A percentile compares a stretch with the other conserved stretches of the same genome.
phyloP scores from a whole-genome alignment of 768 basidiomycete species.

The Hericium erinaceus region DNA sequence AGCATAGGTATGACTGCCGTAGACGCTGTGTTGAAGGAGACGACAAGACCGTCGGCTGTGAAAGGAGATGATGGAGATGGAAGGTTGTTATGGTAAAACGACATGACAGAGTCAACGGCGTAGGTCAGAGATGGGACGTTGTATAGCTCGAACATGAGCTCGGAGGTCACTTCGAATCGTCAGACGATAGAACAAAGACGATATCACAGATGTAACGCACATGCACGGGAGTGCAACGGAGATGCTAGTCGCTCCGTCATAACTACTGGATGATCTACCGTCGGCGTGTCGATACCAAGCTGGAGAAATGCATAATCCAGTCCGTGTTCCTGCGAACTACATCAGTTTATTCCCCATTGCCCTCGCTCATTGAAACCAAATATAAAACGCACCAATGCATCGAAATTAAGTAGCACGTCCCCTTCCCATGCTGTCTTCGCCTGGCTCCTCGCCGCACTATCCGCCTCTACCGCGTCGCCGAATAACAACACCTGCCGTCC shows the following conservation, averaged over 20 bases:
- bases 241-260: slow-evolving; percentile 92
- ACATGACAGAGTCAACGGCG: slow-evolving; percentile 86
- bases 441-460: slow-evolving; percentile 74
- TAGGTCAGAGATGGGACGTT: slow-evolving; percentile 78
- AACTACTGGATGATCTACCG: slow-evolving; percentile 78
- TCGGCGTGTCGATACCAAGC: slow-evolving; percentile 69
- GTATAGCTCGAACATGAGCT: slow-evolving; percentile 94
- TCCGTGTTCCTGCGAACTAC: slow-evolving; percentile 68
- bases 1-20: slow-evolving; percentile 89
- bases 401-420: slow-evolving; percentile 85
- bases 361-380: not conserved
- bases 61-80: slow-evolving; percentile 31
- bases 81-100: slow-evolving; percentile 75
- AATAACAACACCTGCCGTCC: slow-evolving; percentile 81
- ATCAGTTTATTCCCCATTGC: not conserved
- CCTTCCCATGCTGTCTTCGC: slow-evolving; percentile 87
- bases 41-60: slow-evolving; percentile 64
- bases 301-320: slow-evolving; percentile 87
- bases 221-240: slow-evolving; percentile 76
- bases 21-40: slow-evolving; percentile 88
- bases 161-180: slow-evolving; percentile 67
- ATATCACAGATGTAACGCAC: slow-evolving; percentile 38
- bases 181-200: not conserved
- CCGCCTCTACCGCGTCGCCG: slow-evolving; percentile 79
- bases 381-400: slow-evolving; percentile 68